These are phyloP conservation scores for Cymbidium sinense DNA, from an alignment of 106 monocot genomes.

Conservation along the genomic window DNA sequence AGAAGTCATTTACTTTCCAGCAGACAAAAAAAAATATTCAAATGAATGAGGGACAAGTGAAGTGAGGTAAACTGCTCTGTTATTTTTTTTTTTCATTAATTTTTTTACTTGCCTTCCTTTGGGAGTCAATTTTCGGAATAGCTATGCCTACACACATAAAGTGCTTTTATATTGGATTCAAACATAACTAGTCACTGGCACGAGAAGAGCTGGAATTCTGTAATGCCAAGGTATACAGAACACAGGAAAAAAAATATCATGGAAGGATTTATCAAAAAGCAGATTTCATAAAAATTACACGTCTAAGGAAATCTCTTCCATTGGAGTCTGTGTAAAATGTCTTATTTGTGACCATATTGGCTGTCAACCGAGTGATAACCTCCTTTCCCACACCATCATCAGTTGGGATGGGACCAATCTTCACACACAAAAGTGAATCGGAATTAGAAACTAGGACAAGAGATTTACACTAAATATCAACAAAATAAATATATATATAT, in stretches of 20 bases:
- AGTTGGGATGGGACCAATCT: conserved; percentile 33
- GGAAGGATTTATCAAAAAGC: not conserved
- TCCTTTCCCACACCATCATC: conserved; percentile 40
- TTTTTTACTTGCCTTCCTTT: too few relatives aligned
- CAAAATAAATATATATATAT: not conserved
- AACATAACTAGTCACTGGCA: not conserved
- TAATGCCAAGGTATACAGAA: not conserved
- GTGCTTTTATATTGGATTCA: not conserved
- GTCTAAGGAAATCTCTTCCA: conserved; percentile 68
- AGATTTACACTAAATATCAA: not conserved
- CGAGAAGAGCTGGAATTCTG: not conserved
- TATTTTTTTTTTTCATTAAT: too few relatives aligned
- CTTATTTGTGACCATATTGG: conserved; percentile 57
- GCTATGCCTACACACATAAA: not conserved
- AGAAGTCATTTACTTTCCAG: too few relatives aligned
- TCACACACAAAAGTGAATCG: conserved; percentile 5
- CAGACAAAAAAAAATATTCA: too few relatives aligned
- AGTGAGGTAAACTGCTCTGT: too few relatives aligned
- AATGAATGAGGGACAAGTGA: too few relatives aligned
- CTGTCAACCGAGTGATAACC: conserved; percentile 43
- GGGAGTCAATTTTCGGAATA: too few relatives aligned
- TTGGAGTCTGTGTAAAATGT: conserved; percentile 72
- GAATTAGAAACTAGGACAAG: not conserved
- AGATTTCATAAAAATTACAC: conserved; percentile 26
- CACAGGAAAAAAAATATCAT: not conserved